Evolutionary conservation across 2,329 filamentous ascomycete genomes (phyloP).

Genomic region (Aspergillus oerlinghausenensis): DNA sequence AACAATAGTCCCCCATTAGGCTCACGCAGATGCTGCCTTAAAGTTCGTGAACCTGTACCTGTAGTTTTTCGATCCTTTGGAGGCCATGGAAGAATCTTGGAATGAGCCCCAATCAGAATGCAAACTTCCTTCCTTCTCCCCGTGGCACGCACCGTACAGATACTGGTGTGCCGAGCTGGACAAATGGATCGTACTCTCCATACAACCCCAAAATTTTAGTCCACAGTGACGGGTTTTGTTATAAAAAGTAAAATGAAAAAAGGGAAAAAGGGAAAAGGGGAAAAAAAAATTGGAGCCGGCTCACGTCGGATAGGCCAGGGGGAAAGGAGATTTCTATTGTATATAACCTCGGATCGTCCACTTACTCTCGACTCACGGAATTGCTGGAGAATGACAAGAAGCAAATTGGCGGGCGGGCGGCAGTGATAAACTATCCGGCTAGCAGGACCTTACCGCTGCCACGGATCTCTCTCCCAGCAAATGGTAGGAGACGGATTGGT

Average conservation of each 20-base stretch:
- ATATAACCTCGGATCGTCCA: background rate
- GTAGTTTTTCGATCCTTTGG: background rate
- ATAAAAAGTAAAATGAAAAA: too few species aligned
- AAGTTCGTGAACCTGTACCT: background rate
- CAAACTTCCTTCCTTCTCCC: background rate
- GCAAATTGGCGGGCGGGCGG: background rate
- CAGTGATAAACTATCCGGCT: conserved; percentile 7
- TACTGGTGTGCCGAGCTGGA: background rate
- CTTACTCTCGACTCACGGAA: background rate
- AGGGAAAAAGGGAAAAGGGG: too few species aligned
- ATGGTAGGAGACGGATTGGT: conserved; percentile 1
- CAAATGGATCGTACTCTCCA: background rate
- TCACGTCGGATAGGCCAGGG: background rate
- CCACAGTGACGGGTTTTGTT: background rate
- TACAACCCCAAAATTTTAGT: background rate
- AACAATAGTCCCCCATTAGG: background rate
- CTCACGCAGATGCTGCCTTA: background rate
- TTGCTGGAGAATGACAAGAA: background rate
- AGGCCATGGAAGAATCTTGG: background rate
- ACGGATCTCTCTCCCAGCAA: conserved; percentile 13
- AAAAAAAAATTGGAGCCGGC: too few species aligned
- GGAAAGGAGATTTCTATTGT: background rate
- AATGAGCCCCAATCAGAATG: background rate
- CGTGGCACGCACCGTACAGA: background rate
- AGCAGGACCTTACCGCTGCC: conserved; percentile 7